These are phyloP conservation scores for Physcomitrium patens DNA, from an alignment of 225 moss, liverwort and hornwort genomes.

Conservation along the genomic window DNA sequence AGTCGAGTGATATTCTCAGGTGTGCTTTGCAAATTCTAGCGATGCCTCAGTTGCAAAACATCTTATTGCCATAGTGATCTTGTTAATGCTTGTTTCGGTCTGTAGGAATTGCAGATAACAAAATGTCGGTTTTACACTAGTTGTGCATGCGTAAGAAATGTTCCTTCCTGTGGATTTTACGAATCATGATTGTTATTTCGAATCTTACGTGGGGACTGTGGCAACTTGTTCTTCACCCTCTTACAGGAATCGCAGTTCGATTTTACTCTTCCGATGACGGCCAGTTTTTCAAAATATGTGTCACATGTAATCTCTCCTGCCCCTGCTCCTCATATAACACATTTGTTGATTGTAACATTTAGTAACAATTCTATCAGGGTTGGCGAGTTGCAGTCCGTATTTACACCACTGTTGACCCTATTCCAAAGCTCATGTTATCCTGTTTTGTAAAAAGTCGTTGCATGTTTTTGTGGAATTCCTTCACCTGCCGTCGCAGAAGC, in stretches of 20 bases:
- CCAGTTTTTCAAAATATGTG: conserved; percentile 58
- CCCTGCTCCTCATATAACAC: conserved; percentile 23
- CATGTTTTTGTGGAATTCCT: neutral
- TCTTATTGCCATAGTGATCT: neutral
- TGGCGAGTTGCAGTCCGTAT: conserved; percentile 4
- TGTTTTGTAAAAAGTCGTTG: neutral
- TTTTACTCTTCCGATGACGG: conserved; percentile 56
- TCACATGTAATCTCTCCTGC: conserved; percentile 62
- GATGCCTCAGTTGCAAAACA: conserved; percentile 8
- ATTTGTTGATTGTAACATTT: conserved; percentile 22
- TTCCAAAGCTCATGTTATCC: conserved; percentile 14
- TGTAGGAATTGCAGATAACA: neutral
- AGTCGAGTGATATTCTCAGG: neutral
- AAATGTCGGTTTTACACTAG: conserved; percentile 16
- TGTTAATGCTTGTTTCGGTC: neutral
- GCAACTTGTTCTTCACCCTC: conserved; percentile 19
- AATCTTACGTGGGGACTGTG: conserved; percentile 7
- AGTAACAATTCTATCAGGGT: conserved; percentile 8
- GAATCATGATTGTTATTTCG: conserved; percentile 8
- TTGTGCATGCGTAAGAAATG: neutral
- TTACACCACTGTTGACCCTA: conserved; percentile 1
- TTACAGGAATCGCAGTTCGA: conserved; percentile 56
- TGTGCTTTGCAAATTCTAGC: conserved; percentile 7
- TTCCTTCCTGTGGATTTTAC: neutral
- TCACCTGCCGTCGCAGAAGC: neutral